Evolutionary conservation across 257 asterid genomes (phyloP).

Genomic region (Solanum lycopersicoides): DNA sequence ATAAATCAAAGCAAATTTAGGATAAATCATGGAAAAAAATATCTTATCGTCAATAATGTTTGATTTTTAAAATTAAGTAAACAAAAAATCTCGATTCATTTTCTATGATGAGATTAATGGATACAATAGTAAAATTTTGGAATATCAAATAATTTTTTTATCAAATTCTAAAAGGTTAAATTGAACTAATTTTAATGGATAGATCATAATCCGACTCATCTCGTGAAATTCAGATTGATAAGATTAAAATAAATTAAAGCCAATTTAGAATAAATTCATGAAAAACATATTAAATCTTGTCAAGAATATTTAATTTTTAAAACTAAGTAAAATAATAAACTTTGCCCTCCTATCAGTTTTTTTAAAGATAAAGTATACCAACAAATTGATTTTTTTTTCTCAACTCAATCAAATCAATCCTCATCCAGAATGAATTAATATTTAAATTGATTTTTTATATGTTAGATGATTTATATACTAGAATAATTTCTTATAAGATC

Average conservation of each 20-base stretch:
- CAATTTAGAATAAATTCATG: not conserved
- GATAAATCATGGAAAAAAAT: not conserved
- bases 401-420: not conserved
- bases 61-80: not conserved
- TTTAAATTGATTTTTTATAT: not conserved
- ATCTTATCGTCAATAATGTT: not conserved
- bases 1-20: not conserved
- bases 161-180: no score
- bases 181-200: not conserved
- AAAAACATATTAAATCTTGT: not conserved
- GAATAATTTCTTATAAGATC: not conserved
- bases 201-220: no score
- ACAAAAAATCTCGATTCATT: not conserved
- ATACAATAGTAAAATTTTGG: no score
- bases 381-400: no score
- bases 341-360: not conserved
- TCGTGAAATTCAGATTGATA: not conserved
- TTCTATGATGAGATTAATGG: no score
- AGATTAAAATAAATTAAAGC: not conserved
- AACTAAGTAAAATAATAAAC: not conserved
- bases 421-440: no score
- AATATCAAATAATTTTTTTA: no score
- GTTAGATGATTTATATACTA: no score
- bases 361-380: not conserved
- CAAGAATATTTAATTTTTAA: not conserved